Conservation (phyloP, 2,329 filamentous ascomycete genomes). For the Pyrenochaeta sp. region DNA sequence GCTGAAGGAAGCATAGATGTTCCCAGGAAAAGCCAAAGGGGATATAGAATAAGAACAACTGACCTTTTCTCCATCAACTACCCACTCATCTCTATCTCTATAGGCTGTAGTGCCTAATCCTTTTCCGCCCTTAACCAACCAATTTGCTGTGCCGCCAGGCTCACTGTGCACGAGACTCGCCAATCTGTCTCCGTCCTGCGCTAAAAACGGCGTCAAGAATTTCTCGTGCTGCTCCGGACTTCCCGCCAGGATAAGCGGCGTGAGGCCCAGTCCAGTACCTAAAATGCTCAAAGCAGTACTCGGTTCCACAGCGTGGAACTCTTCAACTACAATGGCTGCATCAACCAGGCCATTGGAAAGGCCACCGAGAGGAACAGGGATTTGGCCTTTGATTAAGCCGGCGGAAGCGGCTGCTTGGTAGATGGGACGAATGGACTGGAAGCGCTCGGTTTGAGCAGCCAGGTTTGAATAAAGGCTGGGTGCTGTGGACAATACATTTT, state of each 20-base stretch:
- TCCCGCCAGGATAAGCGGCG: slow-evolving; percentile 59
- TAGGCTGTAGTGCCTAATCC: slow-evolving; percentile 61
- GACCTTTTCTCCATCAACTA: slow-evolving; percentile 64
- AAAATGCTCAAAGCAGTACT: slow-evolving; percentile 61
- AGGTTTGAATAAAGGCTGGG: slow-evolving; percentile 23
- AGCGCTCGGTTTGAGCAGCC: slow-evolving; percentile 49
- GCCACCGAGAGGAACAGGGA: slow-evolving; percentile 59
- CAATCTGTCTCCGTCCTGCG: slow-evolving; percentile 55
- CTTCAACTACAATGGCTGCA: slow-evolving; percentile 61
- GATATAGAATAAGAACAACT: background rate
- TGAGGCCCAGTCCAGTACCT: slow-evolving; percentile 62
- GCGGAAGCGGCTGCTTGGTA: slow-evolving; percentile 56
- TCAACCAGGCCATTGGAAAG: slow-evolving; percentile 56
- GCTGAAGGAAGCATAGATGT: background rate
- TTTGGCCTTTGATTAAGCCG: slow-evolving; percentile 59
- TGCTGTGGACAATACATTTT: slow-evolving; percentile 15
- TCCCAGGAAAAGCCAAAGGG: background rate
- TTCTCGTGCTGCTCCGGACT: slow-evolving; percentile 51
- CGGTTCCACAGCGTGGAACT: slow-evolving; percentile 62
- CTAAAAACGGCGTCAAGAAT: slow-evolving; percentile 61
- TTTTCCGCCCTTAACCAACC: slow-evolving; percentile 58
- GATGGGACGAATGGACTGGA: slow-evolving; percentile 58
- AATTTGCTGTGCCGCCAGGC: slow-evolving; percentile 63
- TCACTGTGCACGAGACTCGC: slow-evolving; percentile 63
- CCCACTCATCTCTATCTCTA: slow-evolving; percentile 60